Evolutionary conservation across 768 basidiomycete species (phyloP), one percentile per base, ranked within the genome.

Genomic region (Macrocybe gigantea): DNA sequence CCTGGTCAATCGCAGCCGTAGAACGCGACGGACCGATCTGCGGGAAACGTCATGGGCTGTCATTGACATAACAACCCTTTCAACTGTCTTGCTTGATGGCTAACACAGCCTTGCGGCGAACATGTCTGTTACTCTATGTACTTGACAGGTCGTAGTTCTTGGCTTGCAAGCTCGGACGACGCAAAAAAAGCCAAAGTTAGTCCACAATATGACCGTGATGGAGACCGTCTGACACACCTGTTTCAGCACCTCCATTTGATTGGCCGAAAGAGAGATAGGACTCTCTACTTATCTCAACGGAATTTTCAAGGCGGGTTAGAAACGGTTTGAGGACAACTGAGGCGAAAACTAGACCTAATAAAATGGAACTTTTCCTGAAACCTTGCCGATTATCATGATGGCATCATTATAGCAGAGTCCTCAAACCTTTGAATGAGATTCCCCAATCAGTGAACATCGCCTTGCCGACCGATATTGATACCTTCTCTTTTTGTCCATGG

Each of bases 381-480:
- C 29, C 36, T 45, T 22, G 31, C 41, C 33, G 14, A 38, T 33
- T 41, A 34, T 29, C 32, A 45, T 52, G 47, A 57, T 54, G 52
- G 50, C 51, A 56, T 54, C 56, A 54, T 56, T 14, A 29, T 22
- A 22, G 22, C 22, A 22, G 22, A 22, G 22, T 22, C 22, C 22
- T 22, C 22, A 22, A 22, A 22, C 22, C 22, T 22, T 29, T 44
- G 33, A 33, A 33, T 22, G 30, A 50, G 40, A 32, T 33, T 34
- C 31, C n/a, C 41, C 41, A 59, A 62, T 60, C 60, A 62, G 64
- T 58, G 66, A 63, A 41, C 50, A 67, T 83, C 77, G 54, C 80
- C 82, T 82, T 82, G 81, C 77, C 79, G 77, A 83, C 81, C 61
- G 63, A 63, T 64, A 64, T 71, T 70, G 70, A 70, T 71, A 61